These are phyloP conservation scores for Coccinonectria pachysandricola DNA, from an alignment of 2,329 filamentous ascomycete genomes.

Conservation along the genomic window DNA sequence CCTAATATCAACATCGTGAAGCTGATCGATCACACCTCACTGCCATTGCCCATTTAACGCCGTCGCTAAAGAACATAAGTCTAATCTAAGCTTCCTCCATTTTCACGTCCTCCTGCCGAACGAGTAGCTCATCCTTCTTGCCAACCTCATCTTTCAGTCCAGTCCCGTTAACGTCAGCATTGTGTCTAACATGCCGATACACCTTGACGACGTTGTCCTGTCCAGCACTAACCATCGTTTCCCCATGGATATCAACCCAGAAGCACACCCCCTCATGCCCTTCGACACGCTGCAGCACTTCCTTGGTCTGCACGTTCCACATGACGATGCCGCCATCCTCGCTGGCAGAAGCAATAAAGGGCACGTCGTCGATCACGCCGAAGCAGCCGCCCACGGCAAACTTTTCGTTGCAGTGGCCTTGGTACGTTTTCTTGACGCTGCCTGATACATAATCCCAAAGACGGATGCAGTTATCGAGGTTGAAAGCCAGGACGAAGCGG, in stretches of 20 bases:
- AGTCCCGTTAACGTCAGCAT: constrained; percentile 10
- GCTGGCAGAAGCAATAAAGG: constrained; percentile 72
- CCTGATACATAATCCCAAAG: constrained; percentile 94
- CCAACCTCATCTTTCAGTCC: constrained; percentile 24
- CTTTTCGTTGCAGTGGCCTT: constrained; percentile 75
- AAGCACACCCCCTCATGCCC: constrained; percentile 49
- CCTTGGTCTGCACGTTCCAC: constrained; percentile 86
- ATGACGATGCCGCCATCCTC: constrained; percentile 78
- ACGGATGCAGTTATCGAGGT: constrained; percentile 78
- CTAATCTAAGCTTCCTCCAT: constrained; percentile 20
- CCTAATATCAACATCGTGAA: no score
- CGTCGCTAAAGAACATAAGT: constrained; percentile 3
- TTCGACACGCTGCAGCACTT: constrained; percentile 58
- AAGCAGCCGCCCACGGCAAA: constrained; percentile 84
- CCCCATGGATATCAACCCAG: constrained; percentile 51
- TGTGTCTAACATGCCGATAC: constrained; percentile 27
- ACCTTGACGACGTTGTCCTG: constrained; percentile 44
- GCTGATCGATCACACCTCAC: no score
- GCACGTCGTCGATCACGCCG: constrained; percentile 40
- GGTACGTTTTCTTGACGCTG: constrained; percentile 90
- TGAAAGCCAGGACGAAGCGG: constrained; percentile 84
- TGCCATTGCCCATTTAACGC: no score
- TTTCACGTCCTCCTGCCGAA: constrained; percentile 29
- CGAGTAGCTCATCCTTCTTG: constrained; percentile 43
- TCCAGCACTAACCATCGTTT: constrained; percentile 47